Conservation (phyloP, 495 filamentous ascomycete genomes). For the Staphylotrichum tortipilum region DNA sequence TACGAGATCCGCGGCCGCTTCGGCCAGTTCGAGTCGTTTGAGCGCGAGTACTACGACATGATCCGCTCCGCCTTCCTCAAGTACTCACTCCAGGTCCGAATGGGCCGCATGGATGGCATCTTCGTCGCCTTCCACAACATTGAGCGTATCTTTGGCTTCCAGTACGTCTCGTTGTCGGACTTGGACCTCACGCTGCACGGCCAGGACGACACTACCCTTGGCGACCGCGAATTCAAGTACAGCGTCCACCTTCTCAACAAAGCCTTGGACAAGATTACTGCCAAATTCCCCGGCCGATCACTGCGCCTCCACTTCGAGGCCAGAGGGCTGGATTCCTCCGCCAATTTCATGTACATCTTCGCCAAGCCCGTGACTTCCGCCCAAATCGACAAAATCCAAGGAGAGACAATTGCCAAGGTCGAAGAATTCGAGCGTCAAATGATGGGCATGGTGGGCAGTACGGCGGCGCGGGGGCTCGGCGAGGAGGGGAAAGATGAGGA, state of each 20-base stretch:
- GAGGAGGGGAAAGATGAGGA: conserved; percentile 1
- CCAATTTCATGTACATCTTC: conserved; percentile 78
- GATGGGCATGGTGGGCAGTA: conserved; percentile 32
- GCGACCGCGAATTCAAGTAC: conserved; percentile 79
- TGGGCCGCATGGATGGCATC: conserved; percentile 97
- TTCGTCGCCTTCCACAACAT: conserved; percentile 98
- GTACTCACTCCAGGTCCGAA: conserved; percentile 90
- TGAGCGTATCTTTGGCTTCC: conserved; percentile 92
- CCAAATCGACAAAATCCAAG: conserved; percentile 67
- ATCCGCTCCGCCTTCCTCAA: conserved; percentile 90
- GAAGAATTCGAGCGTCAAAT: conserved; percentile 61
- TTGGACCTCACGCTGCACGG: conserved; percentile 85
- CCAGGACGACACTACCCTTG: conserved; percentile 51
- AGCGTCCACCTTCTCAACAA: conserved; percentile 73
- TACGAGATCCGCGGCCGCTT: conserved; percentile 74
- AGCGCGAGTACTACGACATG: conserved; percentile 96
- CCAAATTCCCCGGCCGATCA: conserved; percentile 63
- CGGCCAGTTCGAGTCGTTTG: conserved; percentile 80
- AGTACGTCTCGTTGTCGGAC: conserved; percentile 77
- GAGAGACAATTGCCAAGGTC: conserved; percentile 48
- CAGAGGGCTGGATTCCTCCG: conserved; percentile 33
- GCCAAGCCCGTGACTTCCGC: conserved; percentile 71
- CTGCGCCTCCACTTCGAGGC: conserved; percentile 86
- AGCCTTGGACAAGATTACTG: conserved; percentile 62
- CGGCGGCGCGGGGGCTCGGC: background rate